Evolutionary conservation across 805 yeast species (phyloP).

Genomic region (Yarrowia sp.): DNA sequence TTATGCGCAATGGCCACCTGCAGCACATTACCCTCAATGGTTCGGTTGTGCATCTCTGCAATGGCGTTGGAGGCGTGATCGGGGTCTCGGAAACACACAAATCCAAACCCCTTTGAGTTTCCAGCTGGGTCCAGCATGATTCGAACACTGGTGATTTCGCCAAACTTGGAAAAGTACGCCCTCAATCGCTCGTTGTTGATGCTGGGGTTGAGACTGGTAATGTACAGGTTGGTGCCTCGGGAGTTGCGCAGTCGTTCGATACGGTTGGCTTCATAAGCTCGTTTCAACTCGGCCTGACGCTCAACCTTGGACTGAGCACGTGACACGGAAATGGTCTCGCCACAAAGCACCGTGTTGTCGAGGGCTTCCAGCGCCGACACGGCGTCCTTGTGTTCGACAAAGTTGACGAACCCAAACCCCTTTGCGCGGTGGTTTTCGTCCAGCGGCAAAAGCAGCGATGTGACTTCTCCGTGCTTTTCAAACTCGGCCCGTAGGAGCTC

Average conservation of each 20-base stretch:
- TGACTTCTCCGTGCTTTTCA: background rate
- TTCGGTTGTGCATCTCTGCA: constrained; percentile 57
- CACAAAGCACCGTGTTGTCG: constrained; percentile 45
- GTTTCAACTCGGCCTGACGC: constrained; percentile 32
- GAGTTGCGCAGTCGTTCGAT: constrained; percentile 40
- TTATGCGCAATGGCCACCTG: constrained; percentile 77
- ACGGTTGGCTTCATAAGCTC: constrained; percentile 27
- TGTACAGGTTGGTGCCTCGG: constrained; percentile 73
- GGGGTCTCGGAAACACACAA: constrained; percentile 69
- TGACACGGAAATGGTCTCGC: constrained; percentile 42
- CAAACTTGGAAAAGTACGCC: constrained; percentile 47
- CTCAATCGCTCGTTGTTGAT: constrained; percentile 55
- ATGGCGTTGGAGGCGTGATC: constrained; percentile 69
- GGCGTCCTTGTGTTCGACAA: constrained; percentile 45
- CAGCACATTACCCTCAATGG: constrained; percentile 50
- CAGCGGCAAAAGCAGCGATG: constrained; percentile 22
- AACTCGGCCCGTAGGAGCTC: background rate
- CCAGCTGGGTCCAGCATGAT: constrained; percentile 51
- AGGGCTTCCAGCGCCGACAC: constrained; percentile 51
- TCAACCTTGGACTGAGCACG: constrained; percentile 49
- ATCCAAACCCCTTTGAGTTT: constrained; percentile 74
- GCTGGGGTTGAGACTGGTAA: constrained; percentile 57
- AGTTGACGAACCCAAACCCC: constrained; percentile 60
- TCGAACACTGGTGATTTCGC: constrained; percentile 54
- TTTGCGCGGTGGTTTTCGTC: constrained; percentile 34